Base-by-base conservation (phyloP, 805 yeast species). In the Candida parachauliodes region DNA sequence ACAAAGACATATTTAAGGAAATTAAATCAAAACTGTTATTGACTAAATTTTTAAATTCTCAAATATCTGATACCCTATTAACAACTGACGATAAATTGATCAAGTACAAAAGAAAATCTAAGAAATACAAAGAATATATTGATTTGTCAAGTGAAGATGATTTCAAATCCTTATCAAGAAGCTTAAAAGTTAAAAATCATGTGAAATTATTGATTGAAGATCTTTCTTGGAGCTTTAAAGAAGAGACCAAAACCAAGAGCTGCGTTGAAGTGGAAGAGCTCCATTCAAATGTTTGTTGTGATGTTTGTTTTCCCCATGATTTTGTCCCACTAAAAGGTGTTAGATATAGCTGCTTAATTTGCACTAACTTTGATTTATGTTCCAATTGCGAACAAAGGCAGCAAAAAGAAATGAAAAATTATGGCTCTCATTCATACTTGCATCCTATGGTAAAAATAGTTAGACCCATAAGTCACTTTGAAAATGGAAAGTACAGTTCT, bases 281-380 rank as follows among this genome's bases (percentile, higher is more conserved):
- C 4, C 70, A 66, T 39, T 23, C 35, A 2, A 42, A 49, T 34
- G 54, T 60, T 22, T 44, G 59, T 19, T 67, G 72, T 37, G 70
- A 67, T 40, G 37, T 46, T n/a, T 68, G 72, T 36, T 36, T 45
- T 40, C 66, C 65, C 1, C 37, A 44, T 18, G 44, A 41, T 3
- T 55, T 57, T 43, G 46, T 39, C 12, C 73, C 76, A 3, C 57
- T 74, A 30, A 43, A 36, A 16, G 83, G 83, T 6, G 43, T 54
- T 5, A 62, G 83, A 34, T 77, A 65, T 48, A 65, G 68, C 30
- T 77, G 83, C 52, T 44, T 68, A 18, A 69, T 75, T 21, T 77
- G 83, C 48, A 50, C 51, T 3, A 75, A 78, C 49, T 75, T 61
- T 49, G 83, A 78, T 49, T 52, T 77, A 36, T 77, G 83, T 49